Evolutionary conservation across 2,329 filamentous ascomycete species (phyloP).

Genomic region (Metarhizium guizhouense): DNA sequence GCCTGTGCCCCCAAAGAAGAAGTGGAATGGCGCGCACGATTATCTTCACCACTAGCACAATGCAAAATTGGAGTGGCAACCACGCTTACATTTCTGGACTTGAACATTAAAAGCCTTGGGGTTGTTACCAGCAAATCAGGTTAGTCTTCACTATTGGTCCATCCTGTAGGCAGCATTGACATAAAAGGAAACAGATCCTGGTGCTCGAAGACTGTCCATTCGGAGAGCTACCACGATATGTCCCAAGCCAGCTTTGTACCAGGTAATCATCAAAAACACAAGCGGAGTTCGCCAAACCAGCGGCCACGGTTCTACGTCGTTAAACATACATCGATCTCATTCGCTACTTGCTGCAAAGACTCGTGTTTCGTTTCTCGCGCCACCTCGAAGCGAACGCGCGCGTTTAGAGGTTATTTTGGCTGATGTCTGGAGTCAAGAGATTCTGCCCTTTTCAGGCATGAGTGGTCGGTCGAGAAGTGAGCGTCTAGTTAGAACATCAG

Average conservation of each 20-base stretch:
- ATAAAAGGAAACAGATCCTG: conserved; percentile 35
- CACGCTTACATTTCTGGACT: conserved; percentile 53
- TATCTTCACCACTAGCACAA: conserved; percentile 45
- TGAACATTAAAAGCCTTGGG: conserved; percentile 67
- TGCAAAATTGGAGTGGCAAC: conserved; percentile 34
- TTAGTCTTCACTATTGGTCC: conserved; percentile 17
- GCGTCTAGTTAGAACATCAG: conserved; percentile 66
- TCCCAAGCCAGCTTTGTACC: conserved; percentile 56
- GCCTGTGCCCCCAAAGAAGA: conserved; percentile 79
- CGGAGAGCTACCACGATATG: conserved; percentile 70
- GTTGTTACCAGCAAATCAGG: conserved; percentile 66
- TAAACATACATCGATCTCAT: conserved; percentile 66
- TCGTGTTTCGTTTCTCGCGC: conserved; percentile 60
- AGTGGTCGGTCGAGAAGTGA: conserved; percentile 54
- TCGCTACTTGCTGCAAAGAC: conserved; percentile 64
- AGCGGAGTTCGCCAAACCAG: conserved; percentile 53
- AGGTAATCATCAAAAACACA: conserved; percentile 84
- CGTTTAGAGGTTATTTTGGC: conserved; percentile 65
- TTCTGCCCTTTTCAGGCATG: conserved; percentile 78
- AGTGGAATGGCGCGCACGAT: conserved; percentile 65
- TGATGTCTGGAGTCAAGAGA: conserved; percentile 77
- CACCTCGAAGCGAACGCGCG: conserved; percentile 65
- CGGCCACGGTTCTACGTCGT: conserved; percentile 27
- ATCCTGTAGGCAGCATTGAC: not conserved
- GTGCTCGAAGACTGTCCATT: conserved; percentile 64